Conservation (phyloP, 495 filamentous ascomycete species). For the Symbiotaphrina buchneri region DNA sequence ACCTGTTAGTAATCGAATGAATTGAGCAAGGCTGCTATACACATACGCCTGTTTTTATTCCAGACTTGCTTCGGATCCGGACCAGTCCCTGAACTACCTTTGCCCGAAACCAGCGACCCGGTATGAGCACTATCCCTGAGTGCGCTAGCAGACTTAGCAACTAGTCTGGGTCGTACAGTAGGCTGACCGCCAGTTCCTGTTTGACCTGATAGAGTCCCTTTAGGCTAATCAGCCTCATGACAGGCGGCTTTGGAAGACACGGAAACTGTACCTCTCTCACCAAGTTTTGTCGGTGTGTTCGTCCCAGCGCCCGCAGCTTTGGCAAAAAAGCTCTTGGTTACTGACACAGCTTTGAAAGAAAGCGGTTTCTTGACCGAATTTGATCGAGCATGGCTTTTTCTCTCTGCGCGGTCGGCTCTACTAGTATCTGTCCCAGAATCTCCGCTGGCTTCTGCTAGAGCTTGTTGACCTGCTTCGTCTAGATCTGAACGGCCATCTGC, state of each 20-base stretch:
- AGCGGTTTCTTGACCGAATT: conserved; percentile 60
- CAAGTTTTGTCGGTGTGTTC: conserved; percentile 9
- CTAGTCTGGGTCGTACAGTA: conserved; percentile 32
- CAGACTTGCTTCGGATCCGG: conserved; percentile 66
- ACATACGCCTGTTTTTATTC: conserved; percentile 94
- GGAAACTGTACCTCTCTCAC: conserved; percentile 11
- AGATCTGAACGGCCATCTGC: conserved; percentile 1
- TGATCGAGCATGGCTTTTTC: conserved; percentile 15
- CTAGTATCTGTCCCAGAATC: conserved; percentile 46
- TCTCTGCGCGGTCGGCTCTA: conserved; percentile 12
- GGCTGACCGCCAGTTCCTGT: conserved; percentile 3
- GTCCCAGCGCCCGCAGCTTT: conserved; percentile 23
- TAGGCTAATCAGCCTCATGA: neutral
- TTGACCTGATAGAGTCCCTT: neutral
- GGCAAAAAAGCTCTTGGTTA: conserved; percentile 72
- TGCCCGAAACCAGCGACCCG: conserved; percentile 17
- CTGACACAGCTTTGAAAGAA: conserved; percentile 88
- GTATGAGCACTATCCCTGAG: conserved; percentile 28
- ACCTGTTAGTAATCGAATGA: neutral
- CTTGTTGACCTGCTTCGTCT: conserved; percentile 11
- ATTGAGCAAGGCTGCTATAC: neutral
- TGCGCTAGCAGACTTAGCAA: conserved; percentile 40
- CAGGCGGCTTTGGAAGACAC: neutral
- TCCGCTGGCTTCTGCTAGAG: conserved; percentile 22
- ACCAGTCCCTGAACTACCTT: conserved; percentile 22